phyloP scores from a whole-genome alignment of 805 yeast species.

The Wickerhamomyces queroliae region DNA sequence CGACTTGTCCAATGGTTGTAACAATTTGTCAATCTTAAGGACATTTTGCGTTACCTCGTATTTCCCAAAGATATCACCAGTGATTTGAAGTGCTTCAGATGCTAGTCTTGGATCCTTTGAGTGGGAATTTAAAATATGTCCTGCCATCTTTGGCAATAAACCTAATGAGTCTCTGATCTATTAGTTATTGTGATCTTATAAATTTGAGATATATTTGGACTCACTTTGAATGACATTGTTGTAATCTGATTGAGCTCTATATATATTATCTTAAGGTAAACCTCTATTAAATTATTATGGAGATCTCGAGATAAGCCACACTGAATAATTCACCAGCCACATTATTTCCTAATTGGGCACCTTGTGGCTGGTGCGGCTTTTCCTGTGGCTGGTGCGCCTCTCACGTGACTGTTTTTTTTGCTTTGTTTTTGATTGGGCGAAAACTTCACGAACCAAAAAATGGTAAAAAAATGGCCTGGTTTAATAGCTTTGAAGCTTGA shows the following conservation, averaged over 20 bases:
- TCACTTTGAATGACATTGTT: constrained; percentile 1
- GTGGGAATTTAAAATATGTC: constrained; percentile 29
- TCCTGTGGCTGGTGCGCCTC: neutral
- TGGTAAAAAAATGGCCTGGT: neutral
- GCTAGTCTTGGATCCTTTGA: constrained; percentile 31
- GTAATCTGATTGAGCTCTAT: too few relatives aligned
- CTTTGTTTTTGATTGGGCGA: neutral
- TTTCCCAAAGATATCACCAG: constrained; percentile 40
- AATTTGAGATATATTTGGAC: neutral
- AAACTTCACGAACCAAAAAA: neutral
- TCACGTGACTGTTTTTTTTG: neutral
- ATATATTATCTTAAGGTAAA: neutral
- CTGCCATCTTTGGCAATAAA: constrained; percentile 40
- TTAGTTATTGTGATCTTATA: neutral
- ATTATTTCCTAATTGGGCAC: neutral
- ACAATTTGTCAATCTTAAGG: constrained; percentile 26
- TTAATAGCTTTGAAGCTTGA: neutral
- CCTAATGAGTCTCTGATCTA: constrained; percentile 29
- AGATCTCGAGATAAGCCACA: too few relatives aligned
- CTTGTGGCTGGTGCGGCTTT: neutral
- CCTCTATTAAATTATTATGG: neutral
- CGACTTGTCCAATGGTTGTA: constrained; percentile 34
- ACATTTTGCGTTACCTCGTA: constrained; percentile 30
- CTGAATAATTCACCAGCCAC: too few relatives aligned
- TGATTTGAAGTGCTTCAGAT: constrained; percentile 34